Percentiles rank a stretch among this genome's conserved stretches.
These are phyloP conservation scores for Penicillium silybi DNA, from an alignment of 495 filamentous ascomycete species.

Conservation along the genomic window DNA sequence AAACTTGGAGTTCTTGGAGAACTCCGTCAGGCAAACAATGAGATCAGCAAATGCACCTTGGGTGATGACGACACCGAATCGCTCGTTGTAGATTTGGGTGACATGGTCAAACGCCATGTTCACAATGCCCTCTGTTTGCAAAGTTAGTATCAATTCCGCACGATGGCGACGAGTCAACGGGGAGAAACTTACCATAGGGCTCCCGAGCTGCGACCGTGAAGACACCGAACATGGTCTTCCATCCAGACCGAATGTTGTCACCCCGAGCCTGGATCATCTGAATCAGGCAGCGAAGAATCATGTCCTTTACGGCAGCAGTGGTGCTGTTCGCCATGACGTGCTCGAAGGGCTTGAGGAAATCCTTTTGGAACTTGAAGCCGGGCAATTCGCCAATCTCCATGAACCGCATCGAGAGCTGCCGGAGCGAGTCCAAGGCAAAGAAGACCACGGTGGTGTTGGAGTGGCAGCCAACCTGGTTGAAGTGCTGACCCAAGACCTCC, in stretches of 20 bases:
- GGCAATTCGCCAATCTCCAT: conserved; percentile 97
- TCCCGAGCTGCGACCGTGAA: conserved; percentile 95
- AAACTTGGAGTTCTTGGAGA: conserved; percentile 96
- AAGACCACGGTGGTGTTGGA: conserved; percentile 93
- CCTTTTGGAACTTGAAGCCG: conserved; percentile 99
- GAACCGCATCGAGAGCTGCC: conserved; percentile 96
- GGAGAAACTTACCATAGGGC: conserved; percentile 59
- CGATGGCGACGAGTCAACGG: background rate
- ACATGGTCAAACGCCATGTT: conserved; percentile 96
- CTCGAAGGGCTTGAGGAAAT: conserved; percentile 97
- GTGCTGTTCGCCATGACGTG: conserved; percentile 92
- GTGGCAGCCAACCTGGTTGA: conserved; percentile 95
- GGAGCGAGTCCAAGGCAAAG: conserved; percentile 90
- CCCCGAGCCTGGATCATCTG: conserved; percentile 98
- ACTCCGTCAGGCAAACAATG: conserved; percentile 93
- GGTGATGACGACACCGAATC: conserved; percentile 91
- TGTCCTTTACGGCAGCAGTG: conserved; percentile 90
- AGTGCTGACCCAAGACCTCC: conserved; percentile 93
- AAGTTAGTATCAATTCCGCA: conserved; percentile 18
- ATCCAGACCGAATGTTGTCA: conserved; percentile 93
- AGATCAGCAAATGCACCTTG: conserved; percentile 97
- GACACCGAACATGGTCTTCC: conserved; percentile 99
- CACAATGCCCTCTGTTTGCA: conserved; percentile 74
- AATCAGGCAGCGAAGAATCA: conserved; percentile 93
- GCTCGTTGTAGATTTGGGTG: conserved; percentile 94